Percentiles rank a stretch among this genome's conserved stretches.
These are phyloP conservation scores for Canavalia gladiata DNA, from an alignment of 306 rosid genomes.

Conservation along the genomic window DNA sequence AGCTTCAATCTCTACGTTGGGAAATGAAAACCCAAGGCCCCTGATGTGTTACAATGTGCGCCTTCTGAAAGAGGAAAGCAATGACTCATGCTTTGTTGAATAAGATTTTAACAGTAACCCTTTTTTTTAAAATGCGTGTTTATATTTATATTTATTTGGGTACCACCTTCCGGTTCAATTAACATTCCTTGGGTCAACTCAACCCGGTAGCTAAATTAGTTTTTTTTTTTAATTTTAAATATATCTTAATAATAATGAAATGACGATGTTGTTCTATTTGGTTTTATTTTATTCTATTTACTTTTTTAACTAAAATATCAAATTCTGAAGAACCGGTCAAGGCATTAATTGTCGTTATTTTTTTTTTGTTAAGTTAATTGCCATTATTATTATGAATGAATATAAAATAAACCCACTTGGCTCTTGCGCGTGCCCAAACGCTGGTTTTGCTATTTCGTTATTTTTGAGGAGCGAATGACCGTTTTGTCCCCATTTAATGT, in stretches of 20 bases:
- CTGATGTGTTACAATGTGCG: background rate
- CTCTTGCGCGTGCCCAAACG: background rate
- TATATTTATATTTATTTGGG: too few relatives aligned
- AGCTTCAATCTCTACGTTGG: slow-evolving; percentile 6
- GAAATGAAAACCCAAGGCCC: background rate
- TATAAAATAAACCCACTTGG: background rate
- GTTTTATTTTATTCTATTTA: background rate
- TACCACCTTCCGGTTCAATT: background rate
- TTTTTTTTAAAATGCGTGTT: background rate
- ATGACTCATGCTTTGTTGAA: background rate
- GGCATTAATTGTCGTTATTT: background rate
- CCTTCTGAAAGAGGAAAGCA: slow-evolving; percentile 43
- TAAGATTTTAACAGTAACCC: background rate
- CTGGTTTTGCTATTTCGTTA: background rate
- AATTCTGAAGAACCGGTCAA: background rate
- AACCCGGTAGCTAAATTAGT: background rate
- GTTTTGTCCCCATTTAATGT: background rate
- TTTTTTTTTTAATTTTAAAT: background rate
- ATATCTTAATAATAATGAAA: background rate
- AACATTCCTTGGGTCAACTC: background rate
- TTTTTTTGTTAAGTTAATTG: background rate
- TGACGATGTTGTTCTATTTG: too few relatives aligned
- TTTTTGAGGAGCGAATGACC: background rate
- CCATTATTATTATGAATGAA: background rate
- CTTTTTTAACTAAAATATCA: background rate